Evolutionary conservation across 257 asterid species (phyloP).

Genomic region (Orobanche coerulescens): DNA sequence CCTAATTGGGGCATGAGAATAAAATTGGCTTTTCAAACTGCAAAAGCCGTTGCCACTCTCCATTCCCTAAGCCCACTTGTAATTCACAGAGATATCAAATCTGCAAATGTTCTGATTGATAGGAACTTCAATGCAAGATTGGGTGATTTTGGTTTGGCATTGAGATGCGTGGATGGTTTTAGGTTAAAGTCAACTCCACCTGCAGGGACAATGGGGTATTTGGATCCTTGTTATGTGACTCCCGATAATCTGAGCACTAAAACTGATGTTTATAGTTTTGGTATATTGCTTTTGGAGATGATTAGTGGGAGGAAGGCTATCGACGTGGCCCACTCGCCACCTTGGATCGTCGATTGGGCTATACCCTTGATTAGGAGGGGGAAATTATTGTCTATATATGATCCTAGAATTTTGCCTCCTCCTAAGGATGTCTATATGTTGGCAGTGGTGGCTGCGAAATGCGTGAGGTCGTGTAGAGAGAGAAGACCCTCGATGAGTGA

Average conservation of each 20-base stretch:
- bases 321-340: slow-evolving; percentile 66
- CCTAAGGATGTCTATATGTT: slow-evolving; percentile 51
- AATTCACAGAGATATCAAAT: slow-evolving; percentile 75
- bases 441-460: slow-evolving; percentile 72
- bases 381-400: slow-evolving; percentile 46
- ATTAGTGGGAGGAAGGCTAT: slow-evolving; percentile 89
- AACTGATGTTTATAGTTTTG: slow-evolving; percentile 77
- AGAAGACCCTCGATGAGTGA: slow-evolving; percentile 77
- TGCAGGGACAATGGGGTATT: slow-evolving; percentile 92
- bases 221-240: slow-evolving; percentile 77
- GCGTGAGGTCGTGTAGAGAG: slow-evolving; percentile 79
- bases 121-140: slow-evolving; percentile 60
- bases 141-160: slow-evolving; percentile 82
- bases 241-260: slow-evolving; percentile 73
- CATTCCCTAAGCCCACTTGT: slow-evolving; percentile 63
- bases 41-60: slow-evolving; percentile 55
- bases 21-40: slow-evolving; percentile 61
- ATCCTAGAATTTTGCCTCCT: slow-evolving; percentile 59
- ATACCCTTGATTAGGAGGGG: slow-evolving; percentile 77
- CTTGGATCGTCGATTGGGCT: slow-evolving; percentile 84
- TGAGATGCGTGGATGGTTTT: slow-evolving; percentile 58
- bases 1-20: slow-evolving; percentile 74
- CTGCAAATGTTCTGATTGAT: slow-evolving; percentile 75
- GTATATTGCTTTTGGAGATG: slow-evolving; percentile 71
- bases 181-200: slow-evolving; percentile 78